Percentiles rank a stretch among this genome's conserved stretches.
phyloP scores from a whole-genome alignment of 1,284 basidiomycete genomes.

The Grifola frondosa region DNA sequence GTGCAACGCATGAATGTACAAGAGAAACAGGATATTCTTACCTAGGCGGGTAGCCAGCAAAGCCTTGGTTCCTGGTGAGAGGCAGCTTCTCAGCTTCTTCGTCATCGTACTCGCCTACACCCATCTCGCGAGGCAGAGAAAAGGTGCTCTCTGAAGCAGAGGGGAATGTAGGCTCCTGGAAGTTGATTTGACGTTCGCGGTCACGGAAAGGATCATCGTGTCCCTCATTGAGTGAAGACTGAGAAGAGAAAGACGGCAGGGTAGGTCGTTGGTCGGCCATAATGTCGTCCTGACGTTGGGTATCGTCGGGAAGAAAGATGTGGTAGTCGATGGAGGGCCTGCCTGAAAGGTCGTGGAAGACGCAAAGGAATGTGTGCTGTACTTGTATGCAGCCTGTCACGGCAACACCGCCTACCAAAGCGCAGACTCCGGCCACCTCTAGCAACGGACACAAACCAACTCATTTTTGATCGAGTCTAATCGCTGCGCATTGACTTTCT shows the following conservation, averaged over 20 bases:
- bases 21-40: slow-evolving; percentile 36
- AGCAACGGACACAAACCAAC: no score
- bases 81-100: slow-evolving; percentile 76
- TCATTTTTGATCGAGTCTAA: no score
- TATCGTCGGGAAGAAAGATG: slow-evolving; percentile 1
- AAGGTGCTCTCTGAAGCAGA: slow-evolving; percentile 51
- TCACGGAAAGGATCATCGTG: slow-evolving; percentile 78
- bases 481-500: no score
- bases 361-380: slow-evolving; percentile 1
- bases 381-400: slow-evolving; percentile 14
- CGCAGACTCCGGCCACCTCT: slow-evolving; percentile 19
- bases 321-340: slow-evolving; percentile 12
- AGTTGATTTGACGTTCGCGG: slow-evolving; percentile 56
- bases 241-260: slow-evolving; percentile 40
- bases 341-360: slow-evolving; percentile 15
- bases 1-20: slow-evolving; percentile 3
- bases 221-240: slow-evolving; percentile 36
- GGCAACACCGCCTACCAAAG: slow-evolving; percentile 3
- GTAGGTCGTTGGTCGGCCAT: slow-evolving; percentile 53
- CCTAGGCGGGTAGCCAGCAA: slow-evolving; percentile 77
- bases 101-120: slow-evolving; percentile 47
- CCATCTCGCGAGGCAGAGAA: slow-evolving; percentile 56
- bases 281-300: slow-evolving; percentile 5
- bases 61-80: slow-evolving; percentile 56
- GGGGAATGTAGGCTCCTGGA: slow-evolving; percentile 49